These are phyloP conservation scores for Thraustotheca clavata DNA, from an alignment of 352 stramenopile species.

Conservation along the genomic window DNA sequence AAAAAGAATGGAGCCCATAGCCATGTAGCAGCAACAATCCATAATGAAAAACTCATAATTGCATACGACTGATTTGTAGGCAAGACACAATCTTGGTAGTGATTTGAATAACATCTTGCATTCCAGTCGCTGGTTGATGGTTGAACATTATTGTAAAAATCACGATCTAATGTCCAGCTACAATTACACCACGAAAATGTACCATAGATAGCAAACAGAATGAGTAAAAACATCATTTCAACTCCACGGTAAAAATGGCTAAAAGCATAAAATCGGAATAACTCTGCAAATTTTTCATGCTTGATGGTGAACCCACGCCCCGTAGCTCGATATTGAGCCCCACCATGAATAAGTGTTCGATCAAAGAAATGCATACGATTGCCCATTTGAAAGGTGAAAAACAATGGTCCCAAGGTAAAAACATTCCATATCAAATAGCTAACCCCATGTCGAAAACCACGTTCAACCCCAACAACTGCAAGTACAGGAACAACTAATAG, in stretches of 20 bases:
- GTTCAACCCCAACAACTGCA: conserved; percentile 73
- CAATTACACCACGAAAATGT: conserved; percentile 87
- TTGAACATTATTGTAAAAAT: conserved; percentile 65
- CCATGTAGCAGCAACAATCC: conserved; percentile 79
- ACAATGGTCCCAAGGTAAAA: conserved; percentile 72
- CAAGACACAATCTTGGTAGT: conserved; percentile 86
- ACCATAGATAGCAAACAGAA: conserved; percentile 69
- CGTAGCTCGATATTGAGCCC: conserved; percentile 78
- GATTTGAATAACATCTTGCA: conserved; percentile 60
- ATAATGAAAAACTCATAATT: conserved; percentile 95
- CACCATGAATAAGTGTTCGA: conserved; percentile 75
- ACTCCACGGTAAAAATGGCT: conserved; percentile 78
- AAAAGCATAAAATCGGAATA: conserved; percentile 79
- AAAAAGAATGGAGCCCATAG: conserved; percentile 87
- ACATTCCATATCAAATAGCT: conserved; percentile 75
- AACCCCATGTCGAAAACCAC: conserved; percentile 71
- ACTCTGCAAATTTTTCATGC: conserved; percentile 75
- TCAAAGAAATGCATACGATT: conserved; percentile 84
- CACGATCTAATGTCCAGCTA: conserved; percentile 56
- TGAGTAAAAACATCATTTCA: conserved; percentile 70
- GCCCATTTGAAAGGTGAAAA: conserved; percentile 83
- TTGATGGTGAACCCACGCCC: conserved; percentile 80
- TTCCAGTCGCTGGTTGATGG: conserved; percentile 65
- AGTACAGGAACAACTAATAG: conserved; percentile 82
- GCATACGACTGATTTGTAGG: conserved; percentile 96